Evolutionary conservation across 164 flowering plant species (phyloP), one percentile per base, ranked within the genome.

Genomic region (Magnolia officinalis): DNA sequence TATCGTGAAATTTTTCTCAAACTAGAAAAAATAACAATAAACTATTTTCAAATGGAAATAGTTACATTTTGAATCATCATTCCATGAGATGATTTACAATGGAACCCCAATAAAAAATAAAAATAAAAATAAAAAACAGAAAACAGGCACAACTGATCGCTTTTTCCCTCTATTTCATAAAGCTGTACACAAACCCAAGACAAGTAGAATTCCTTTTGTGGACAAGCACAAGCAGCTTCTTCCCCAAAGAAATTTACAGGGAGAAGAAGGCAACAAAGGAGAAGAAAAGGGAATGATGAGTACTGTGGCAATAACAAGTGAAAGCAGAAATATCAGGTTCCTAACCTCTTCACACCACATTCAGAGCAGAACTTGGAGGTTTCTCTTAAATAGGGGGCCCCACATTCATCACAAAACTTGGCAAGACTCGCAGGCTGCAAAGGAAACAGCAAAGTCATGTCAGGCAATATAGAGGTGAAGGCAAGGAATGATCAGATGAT

Each of bases 361-460:
- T 92, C 96, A 37, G 98, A 90, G 86, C 99, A 96, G 82, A 89
- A 96, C 82, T 96, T 96, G 49, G 98, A 96, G 65, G 93, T 92
- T 78, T 94, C 97, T 78, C 98, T 86, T 76, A 94, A 70, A 82
- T 91, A 96, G 6, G 88, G 90, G 26, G 89, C 86, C 0, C 99
- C 99, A 83, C 97, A 96, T 88, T 94, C 97, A 82, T 94, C 97
- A 64, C 99, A 94, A 74, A 82, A 96, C 87, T 92, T 96, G 72
- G 98, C 97, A 66, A 91, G 98, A 64, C 87, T 86, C 7, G 92
- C 71, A 50, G 93, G 88, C 94, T 89, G 90, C 50, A 85, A 78
- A 50, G 16, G 9, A 63, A 21, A 77, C 20, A 73, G 61, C 61
- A 55, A 11, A 55, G 3, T 55, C 61, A 9, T 55, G 61, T 55